These are phyloP conservation scores for Coniella lustricola DNA, from an alignment of 2,329 filamentous ascomycete species.

Conservation along the genomic window DNA sequence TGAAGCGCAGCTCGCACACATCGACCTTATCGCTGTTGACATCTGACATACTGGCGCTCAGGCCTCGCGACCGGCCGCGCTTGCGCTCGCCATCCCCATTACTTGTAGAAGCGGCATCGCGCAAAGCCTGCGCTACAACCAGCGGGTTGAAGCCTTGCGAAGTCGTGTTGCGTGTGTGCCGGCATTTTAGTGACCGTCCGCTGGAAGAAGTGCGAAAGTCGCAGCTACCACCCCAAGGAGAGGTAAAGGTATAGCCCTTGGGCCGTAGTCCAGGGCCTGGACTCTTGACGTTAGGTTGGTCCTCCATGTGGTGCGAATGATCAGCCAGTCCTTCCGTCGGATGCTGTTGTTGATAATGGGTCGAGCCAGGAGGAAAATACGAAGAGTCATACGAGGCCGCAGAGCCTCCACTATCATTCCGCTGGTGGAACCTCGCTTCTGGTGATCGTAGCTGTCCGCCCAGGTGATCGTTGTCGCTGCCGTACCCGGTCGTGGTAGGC, in stretches of 20 bases:
- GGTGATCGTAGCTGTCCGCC: slow-evolving; percentile 18
- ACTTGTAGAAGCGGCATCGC: slow-evolving; percentile 18
- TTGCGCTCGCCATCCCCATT: slow-evolving; percentile 25
- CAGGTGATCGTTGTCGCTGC: slow-evolving; percentile 18
- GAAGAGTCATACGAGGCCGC: not conserved
- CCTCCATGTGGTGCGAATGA: not conserved
- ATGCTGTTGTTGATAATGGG: not conserved
- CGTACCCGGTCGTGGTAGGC: slow-evolving; percentile 19
- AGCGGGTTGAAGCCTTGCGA: slow-evolving; percentile 37
- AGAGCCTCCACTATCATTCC: slow-evolving; percentile 20
- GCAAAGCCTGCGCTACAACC: slow-evolving; percentile 28
- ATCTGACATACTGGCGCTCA: slow-evolving; percentile 17
- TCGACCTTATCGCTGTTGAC: slow-evolving; percentile 22
- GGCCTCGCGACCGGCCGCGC: not conserved
- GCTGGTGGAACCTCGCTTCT: slow-evolving; percentile 20
- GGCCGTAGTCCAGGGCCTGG: slow-evolving; percentile 44
- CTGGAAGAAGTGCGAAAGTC: slow-evolving; percentile 74
- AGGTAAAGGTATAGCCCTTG: slow-evolving; percentile 69
- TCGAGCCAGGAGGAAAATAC: slow-evolving; percentile 8
- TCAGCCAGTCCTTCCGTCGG: not conserved
- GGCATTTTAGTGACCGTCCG: slow-evolving; percentile 68
- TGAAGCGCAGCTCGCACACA: slow-evolving; percentile 85
- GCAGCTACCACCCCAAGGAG: slow-evolving; percentile 82
- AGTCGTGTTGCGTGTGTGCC: slow-evolving; percentile 56
- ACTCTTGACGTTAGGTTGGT: slow-evolving; percentile 29